phyloP scores from a whole-genome alignment of 2,329 filamentous ascomycete genomes.

The Cyanodermella asteris region DNA sequence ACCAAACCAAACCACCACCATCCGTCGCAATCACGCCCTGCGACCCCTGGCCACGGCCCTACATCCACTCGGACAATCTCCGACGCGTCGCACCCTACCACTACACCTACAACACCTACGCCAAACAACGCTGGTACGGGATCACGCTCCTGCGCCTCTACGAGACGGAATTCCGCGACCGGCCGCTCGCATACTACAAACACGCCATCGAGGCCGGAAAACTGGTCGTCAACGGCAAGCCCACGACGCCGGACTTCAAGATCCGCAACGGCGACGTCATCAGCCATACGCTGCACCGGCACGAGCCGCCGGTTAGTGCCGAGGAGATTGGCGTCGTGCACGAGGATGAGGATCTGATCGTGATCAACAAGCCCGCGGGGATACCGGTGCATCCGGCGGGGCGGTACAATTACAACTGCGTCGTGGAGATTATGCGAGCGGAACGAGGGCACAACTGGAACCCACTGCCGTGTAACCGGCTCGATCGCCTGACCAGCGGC shows the following conservation, averaged over 20 bases:
- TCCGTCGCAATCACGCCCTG: constrained; percentile 29
- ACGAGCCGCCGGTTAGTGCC: constrained; percentile 79
- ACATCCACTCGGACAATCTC: constrained; percentile 64
- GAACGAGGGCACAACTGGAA: constrained; percentile 39
- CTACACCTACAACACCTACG: constrained; percentile 85
- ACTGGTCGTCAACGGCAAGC: constrained; percentile 61
- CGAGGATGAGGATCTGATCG: constrained; percentile 81
- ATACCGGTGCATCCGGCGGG: constrained; percentile 90
- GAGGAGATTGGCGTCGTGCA: constrained; percentile 63
- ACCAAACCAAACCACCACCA: too few relatives aligned
- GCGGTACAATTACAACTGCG: constrained; percentile 84
- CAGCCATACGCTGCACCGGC: constrained; percentile 80
- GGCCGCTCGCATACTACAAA: constrained; percentile 67
- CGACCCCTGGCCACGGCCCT: constrained; percentile 45
- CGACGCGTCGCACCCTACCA: constrained; percentile 71
- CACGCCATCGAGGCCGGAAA: constrained; percentile 58
- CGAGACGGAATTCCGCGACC: constrained; percentile 73
- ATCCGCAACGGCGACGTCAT: constrained; percentile 80
- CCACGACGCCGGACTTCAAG: constrained; percentile 41
- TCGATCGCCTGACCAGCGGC: constrained; percentile 82
- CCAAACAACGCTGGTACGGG: constrained; percentile 82
- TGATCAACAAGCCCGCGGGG: constrained; percentile 91
- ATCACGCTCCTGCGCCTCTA: constrained; percentile 71
- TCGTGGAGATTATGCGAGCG: constrained; percentile 79
- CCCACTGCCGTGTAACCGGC: constrained; percentile 63